Base-by-base conservation (phyloP, 768 basidiomycete species). In the Tricholomella constricta region DNA sequence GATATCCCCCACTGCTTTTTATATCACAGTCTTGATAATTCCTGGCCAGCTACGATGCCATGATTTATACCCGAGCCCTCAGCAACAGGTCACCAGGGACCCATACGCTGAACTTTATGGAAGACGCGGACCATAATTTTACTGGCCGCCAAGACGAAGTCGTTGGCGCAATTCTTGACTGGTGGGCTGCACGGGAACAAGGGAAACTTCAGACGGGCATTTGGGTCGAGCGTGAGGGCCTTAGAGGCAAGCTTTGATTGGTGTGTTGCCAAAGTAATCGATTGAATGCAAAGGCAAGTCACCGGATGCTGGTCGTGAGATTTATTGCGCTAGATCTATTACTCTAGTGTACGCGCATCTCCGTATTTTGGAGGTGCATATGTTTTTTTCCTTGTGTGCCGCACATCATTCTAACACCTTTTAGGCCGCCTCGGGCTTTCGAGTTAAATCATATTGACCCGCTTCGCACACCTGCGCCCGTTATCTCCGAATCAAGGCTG, bases 81-180 rank as follows among this genome's bases (percentile, higher is more conserved):
- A 78, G 84, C 26, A 61, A 68, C 27, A 77, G 88, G 51, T 60
- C 60, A 12, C 80, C 84, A 19, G 91, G 89, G 42, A 89, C 87
- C 6, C 88, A 91, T 64, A 84, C 75, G 15, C 72, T 92, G 22
- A 79, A 85, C 62, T 71, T 87, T 22, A 70, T 90, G 34, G 91
- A 92, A 65, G 79, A 78, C 38, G 88, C 85, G 7, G 89, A 91
- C 70, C 91, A 92, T 63, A 92, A 91, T 68, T 88, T 85, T 60
- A 83, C 81, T 20, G 83, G 85, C 20, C 78, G 79, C 50, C 80
- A 82, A 56, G 86, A 88, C 49, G 81, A 88, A 45, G 76, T 92
- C 12, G 82, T 88, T 17, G 79, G 80, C 31, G 75, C 77, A 26
- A 83, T 93, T 48, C 67, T 89, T 23, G 81, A 82, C 34, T 93